phyloP scores from a whole-genome alignment of 371 early-diverging fungal genomes.

The Amoeboaphelidium protococcarum region DNA sequence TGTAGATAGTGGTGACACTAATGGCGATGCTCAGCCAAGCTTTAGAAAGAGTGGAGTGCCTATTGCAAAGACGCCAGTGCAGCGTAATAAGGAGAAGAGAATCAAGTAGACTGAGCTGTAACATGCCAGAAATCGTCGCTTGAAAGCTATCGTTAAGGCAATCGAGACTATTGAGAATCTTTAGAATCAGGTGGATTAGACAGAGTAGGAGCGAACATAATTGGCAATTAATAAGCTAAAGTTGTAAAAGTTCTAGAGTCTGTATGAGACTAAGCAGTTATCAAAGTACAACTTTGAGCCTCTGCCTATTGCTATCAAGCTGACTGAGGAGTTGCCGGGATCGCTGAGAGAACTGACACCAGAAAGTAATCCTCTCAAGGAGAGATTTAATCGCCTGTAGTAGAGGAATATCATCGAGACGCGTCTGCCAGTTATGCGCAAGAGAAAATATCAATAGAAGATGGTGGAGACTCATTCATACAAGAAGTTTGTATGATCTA shows the following conservation, averaged over 20 bases:
- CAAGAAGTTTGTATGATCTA: conserved; percentile 15
- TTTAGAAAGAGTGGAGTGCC: too few species aligned
- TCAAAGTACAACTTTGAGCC: neutral
- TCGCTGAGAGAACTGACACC: conserved; percentile 32
- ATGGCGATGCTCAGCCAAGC: neutral
- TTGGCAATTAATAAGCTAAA: neutral
- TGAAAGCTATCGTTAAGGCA: conserved; percentile 3
- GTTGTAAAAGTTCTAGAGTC: neutral
- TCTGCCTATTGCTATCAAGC: conserved; percentile 18
- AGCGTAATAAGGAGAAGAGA: conserved; percentile 24
- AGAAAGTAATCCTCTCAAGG: conserved; percentile 56
- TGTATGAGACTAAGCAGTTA: neutral
- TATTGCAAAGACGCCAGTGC: too few species aligned
- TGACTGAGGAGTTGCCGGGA: conserved; percentile 27
- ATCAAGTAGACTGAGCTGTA: conserved; percentile 10
- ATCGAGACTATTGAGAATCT: neutral
- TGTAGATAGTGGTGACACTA: neutral
- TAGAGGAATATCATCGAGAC: conserved; percentile 68
- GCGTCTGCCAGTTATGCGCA: conserved; percentile 23
- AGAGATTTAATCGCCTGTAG: conserved; percentile 50
- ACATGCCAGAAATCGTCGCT: conserved; percentile 1
- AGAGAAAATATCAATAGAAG: conserved; percentile 7
- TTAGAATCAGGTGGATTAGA: neutral
- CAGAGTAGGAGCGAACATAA: neutral
- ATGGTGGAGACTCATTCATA: conserved; percentile 17